Evolutionary conservation across 2,329 filamentous ascomycete species (phyloP).

Genomic region (Diaporthe sp.): DNA sequence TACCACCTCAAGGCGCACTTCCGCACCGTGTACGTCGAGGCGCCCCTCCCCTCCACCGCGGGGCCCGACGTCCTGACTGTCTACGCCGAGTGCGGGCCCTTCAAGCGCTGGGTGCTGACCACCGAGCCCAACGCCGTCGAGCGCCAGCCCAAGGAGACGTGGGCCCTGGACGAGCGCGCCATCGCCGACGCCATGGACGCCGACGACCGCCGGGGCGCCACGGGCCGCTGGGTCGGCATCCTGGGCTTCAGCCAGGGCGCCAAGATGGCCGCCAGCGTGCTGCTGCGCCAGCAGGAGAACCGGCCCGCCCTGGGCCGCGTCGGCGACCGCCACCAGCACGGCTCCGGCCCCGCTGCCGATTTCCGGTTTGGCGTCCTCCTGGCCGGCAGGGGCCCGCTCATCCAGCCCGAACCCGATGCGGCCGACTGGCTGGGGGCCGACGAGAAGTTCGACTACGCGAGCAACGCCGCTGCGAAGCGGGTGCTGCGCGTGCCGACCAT

Average conservation of each 20-base stretch:
- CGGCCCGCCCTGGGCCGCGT: slow-evolving; percentile 40
- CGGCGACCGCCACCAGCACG: slow-evolving; percentile 31
- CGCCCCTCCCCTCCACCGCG: slow-evolving; percentile 73
- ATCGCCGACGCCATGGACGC: slow-evolving; percentile 62
- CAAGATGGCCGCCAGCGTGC: slow-evolving; percentile 71
- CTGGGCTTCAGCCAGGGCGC: slow-evolving; percentile 79
- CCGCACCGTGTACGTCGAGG: slow-evolving; percentile 81
- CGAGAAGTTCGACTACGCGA: slow-evolving; percentile 59
- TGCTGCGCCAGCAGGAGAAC: slow-evolving; percentile 72
- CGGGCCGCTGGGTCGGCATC: slow-evolving; percentile 71
- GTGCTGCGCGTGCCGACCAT: slow-evolving; percentile 71
- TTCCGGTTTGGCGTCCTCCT: slow-evolving; percentile 52
- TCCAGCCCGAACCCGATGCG: slow-evolving; percentile 37
- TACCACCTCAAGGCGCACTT: slow-evolving; percentile 68
- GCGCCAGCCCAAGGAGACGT: slow-evolving; percentile 38
- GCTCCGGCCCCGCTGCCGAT: slow-evolving; percentile 46
- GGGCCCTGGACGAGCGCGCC: slow-evolving; percentile 55
- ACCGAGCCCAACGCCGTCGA: slow-evolving; percentile 37
- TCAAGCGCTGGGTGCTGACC: slow-evolving; percentile 59
- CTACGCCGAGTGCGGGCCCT: slow-evolving; percentile 77
- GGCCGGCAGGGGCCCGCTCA: slow-evolving; percentile 49
- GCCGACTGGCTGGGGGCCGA: slow-evolving; percentile 51
- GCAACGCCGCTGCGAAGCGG: slow-evolving; percentile 59
- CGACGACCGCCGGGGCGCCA: slow-evolving; percentile 64
- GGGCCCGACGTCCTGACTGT: slow-evolving; percentile 75